These are phyloP conservation scores for Boletus edulis DNA, from an alignment of 768 basidiomycete genomes.

Conservation along the genomic window DNA sequence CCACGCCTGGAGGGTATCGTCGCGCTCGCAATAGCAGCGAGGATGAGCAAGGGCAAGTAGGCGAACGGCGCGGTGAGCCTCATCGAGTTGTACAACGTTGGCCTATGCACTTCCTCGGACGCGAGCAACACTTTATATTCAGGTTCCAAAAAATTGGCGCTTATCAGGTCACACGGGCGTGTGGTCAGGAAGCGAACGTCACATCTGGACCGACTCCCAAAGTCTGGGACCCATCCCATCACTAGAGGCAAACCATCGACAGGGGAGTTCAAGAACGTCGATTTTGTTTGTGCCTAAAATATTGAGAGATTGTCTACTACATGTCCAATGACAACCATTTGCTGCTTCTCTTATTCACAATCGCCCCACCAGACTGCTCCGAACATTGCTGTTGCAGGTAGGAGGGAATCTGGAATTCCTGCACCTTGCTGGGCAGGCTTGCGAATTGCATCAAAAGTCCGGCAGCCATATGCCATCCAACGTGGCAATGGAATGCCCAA, in stretches of 20 bases:
- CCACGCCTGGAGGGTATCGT: conserved; percentile 7
- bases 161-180: no score
- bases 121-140: no score
- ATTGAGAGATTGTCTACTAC: neutral
- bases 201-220: no score
- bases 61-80: conserved; percentile 11
- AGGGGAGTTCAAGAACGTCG: no score
- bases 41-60: conserved; percentile 10
- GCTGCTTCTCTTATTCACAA: conserved; percentile 19
- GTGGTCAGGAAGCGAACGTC: no score
- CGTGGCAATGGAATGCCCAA: conserved; percentile 48
- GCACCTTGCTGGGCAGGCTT: conserved; percentile 35
- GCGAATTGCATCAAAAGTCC: conserved; percentile 42
- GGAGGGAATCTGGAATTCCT: conserved; percentile 34
- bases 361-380: conserved; percentile 27
- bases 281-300: no score
- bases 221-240: no score
- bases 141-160: no score
- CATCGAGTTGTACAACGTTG: conserved; percentile 7
- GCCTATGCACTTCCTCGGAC: neutral
- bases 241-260: no score
- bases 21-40: conserved; percentile 10
- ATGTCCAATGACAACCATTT: conserved; percentile 18
- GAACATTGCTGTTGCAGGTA: conserved; percentile 34
- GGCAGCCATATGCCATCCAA: conserved; percentile 39